These are phyloP conservation scores for Ceratocystis harringtonii DNA, from an alignment of 2,329 filamentous ascomycete species.

Conservation along the genomic window DNA sequence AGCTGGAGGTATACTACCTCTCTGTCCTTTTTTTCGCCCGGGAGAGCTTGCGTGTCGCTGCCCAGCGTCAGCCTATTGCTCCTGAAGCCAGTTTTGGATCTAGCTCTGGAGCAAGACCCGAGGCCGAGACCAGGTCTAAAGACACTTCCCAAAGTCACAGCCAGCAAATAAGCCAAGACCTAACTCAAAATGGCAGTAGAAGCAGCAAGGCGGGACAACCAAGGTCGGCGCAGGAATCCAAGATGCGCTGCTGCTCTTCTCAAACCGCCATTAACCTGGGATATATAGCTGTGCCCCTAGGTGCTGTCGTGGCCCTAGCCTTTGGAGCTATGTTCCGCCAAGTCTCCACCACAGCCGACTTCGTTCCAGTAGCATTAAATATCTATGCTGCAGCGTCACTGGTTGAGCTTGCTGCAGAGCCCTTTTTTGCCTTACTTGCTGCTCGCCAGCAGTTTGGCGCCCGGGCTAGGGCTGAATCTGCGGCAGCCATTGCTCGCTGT, in stretches of 20 bases:
- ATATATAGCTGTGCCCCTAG: slow-evolving; percentile 60
- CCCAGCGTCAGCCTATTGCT: slow-evolving; percentile 51
- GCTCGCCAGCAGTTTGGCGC: slow-evolving; percentile 65
- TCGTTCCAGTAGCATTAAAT: slow-evolving; percentile 39
- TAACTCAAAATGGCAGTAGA: slow-evolving; percentile 20
- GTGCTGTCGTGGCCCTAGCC: slow-evolving; percentile 45
- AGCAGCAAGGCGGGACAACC: background rate
- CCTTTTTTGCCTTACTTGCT: slow-evolving; percentile 77
- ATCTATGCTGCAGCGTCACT: slow-evolving; percentile 43
- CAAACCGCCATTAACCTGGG: slow-evolving; percentile 82
- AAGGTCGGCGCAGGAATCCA: background rate
- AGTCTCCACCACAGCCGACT: slow-evolving; percentile 35
- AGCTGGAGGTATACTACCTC: slow-evolving; percentile 84
- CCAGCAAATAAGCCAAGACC: background rate
- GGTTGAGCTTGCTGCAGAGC: slow-evolving; percentile 72
- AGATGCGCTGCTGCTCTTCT: slow-evolving; percentile 25
- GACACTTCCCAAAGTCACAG: slow-evolving; percentile 22
- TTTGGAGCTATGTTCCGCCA: slow-evolving; percentile 55
- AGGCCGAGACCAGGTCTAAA: background rate
- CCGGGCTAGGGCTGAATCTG: slow-evolving; percentile 68
- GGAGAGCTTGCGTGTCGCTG: slow-evolving; percentile 78
- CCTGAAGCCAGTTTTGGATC: background rate
- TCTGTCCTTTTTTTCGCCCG: slow-evolving; percentile 89
- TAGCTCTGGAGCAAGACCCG: background rate
- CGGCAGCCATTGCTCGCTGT: slow-evolving; percentile 65